phyloP scores from a whole-genome alignment of 208 protist genomes.

The Leishmania lainsoni region DNA sequence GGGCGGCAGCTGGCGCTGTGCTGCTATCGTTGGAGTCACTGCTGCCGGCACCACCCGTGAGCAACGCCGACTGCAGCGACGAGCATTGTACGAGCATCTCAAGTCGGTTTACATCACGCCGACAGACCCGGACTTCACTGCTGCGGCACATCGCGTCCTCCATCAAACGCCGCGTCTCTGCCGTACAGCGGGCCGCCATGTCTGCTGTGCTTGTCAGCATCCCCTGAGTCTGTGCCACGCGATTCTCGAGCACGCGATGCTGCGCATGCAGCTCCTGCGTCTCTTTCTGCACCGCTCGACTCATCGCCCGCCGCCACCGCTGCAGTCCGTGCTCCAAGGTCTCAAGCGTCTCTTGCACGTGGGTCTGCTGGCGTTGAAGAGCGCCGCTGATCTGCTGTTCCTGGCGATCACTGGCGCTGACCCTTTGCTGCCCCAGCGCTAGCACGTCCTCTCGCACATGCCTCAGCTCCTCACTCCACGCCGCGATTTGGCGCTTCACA shows the following conservation, averaged over 20 bases:
- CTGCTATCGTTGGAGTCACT: background rate
- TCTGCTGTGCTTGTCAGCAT: slow-evolving; percentile 47
- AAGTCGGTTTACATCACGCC: slow-evolving; percentile 74
- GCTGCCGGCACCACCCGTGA: background rate
- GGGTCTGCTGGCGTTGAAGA: slow-evolving; percentile 48
- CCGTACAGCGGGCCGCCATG: slow-evolving; percentile 32
- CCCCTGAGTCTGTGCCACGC: slow-evolving; percentile 61
- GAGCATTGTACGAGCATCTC: slow-evolving; percentile 68
- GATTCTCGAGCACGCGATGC: slow-evolving; percentile 37
- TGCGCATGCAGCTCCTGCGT: slow-evolving; percentile 26
- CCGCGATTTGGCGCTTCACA: slow-evolving; percentile 19
- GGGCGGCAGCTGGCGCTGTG: background rate
- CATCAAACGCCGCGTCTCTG: slow-evolving; percentile 51
- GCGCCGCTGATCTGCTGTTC: slow-evolving; percentile 57
- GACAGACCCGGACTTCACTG: slow-evolving; percentile 62
- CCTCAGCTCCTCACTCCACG: slow-evolving; percentile 39
- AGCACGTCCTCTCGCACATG: slow-evolving; percentile 43
- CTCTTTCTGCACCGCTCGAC: slow-evolving; percentile 28
- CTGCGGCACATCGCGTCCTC: slow-evolving; percentile 47
- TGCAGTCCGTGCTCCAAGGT: slow-evolving; percentile 43
- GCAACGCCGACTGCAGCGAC: slow-evolving; percentile 1
- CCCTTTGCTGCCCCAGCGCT: slow-evolving; percentile 28
- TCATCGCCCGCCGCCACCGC: slow-evolving; percentile 43
- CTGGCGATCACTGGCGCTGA: slow-evolving; percentile 7
- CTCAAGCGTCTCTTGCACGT: slow-evolving; percentile 43